These are phyloP conservation scores for Trichoderma semiorbis DNA, from an alignment of 2,329 filamentous ascomycete species.

Conservation along the genomic window DNA sequence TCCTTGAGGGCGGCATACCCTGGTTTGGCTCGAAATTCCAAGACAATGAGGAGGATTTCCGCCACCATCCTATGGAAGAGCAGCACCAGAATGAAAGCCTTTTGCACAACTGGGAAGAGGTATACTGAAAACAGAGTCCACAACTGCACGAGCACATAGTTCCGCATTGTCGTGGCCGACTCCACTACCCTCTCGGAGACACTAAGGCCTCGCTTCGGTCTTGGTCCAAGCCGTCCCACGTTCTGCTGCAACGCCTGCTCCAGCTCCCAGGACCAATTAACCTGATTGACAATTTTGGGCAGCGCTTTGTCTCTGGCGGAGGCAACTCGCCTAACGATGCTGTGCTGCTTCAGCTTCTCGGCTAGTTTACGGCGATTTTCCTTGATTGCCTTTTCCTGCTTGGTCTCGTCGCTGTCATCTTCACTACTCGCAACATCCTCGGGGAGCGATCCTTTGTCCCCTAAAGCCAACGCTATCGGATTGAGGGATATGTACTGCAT, in stretches of 20 bases:
- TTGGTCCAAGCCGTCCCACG: slow-evolving; percentile 75
- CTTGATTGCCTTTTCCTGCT: slow-evolving; percentile 55
- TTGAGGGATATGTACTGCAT: slow-evolving; percentile 97
- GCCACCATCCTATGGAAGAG: slow-evolving; percentile 76
- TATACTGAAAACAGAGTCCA: slow-evolving; percentile 71
- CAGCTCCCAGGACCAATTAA: slow-evolving; percentile 94
- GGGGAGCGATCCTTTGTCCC: slow-evolving; percentile 58
- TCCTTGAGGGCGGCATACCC: slow-evolving; percentile 86
- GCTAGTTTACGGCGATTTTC: slow-evolving; percentile 65
- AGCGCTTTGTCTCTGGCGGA: slow-evolving; percentile 82
- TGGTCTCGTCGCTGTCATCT: slow-evolving; percentile 67
- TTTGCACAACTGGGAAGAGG: slow-evolving; percentile 71
- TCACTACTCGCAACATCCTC: slow-evolving; percentile 25
- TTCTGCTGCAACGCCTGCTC: slow-evolving; percentile 85
- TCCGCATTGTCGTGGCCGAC: slow-evolving; percentile 82
- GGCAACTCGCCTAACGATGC: slow-evolving; percentile 69
- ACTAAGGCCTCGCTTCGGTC: slow-evolving; percentile 79
- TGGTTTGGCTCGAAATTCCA: slow-evolving; percentile 81
- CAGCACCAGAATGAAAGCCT: slow-evolving; percentile 71
- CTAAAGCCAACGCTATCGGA: slow-evolving; percentile 83
- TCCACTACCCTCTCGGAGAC: slow-evolving; percentile 93
- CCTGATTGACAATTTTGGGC: slow-evolving; percentile 79
- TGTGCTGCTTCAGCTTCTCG: slow-evolving; percentile 85
- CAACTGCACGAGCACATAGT: slow-evolving; percentile 64
- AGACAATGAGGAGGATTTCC: slow-evolving; percentile 70